A percentile compares a stretch with the other conserved stretches of the same genome.
Evolutionary conservation across 441 rosid genomes (phyloP).

Genomic region (Gossypium trilobum): DNA sequence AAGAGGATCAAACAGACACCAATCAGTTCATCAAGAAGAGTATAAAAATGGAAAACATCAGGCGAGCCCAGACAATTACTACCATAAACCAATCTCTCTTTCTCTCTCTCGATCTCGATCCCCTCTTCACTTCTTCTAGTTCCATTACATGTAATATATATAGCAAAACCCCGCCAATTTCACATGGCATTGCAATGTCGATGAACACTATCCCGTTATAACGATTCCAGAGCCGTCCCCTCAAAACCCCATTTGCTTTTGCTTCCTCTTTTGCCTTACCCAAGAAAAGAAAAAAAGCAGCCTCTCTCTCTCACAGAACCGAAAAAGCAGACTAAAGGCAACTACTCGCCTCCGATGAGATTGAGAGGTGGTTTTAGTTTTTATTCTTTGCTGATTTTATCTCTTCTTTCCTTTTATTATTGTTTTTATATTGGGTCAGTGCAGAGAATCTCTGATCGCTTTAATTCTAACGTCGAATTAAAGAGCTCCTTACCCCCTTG

Average conservation of each 20-base stretch:
- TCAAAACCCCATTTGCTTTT: neutral
- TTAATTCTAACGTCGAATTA: slow-evolving; percentile 7
- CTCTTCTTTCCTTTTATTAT: neutral
- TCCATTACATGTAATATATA: neutral
- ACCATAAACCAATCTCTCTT: neutral
- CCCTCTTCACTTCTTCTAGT: too few species aligned
- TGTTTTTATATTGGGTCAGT: neutral
- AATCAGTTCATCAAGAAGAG: neutral
- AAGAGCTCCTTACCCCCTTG: neutral
- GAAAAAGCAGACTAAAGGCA: neutral
- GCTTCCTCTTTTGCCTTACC: neutral
- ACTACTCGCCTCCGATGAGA: neutral
- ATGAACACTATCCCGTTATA: slow-evolving; percentile 6
- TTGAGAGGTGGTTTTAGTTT: neutral
- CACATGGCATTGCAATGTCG: neutral
- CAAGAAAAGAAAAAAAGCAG: neutral
- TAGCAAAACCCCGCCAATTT: neutral
- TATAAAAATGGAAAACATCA: neutral
- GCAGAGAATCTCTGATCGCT: slow-evolving; percentile 13
- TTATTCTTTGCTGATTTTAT: too few species aligned
- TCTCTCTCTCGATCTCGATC: too few species aligned
- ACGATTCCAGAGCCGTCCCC: neutral
- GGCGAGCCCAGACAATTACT: neutral
- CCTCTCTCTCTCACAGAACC: neutral
- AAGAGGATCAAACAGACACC: neutral